A percentile compares a stretch with the other conserved stretches of the same genome.
Conservation (phyloP, 768 basidiomycete genomes). For the Serendipita sp. region DNA sequence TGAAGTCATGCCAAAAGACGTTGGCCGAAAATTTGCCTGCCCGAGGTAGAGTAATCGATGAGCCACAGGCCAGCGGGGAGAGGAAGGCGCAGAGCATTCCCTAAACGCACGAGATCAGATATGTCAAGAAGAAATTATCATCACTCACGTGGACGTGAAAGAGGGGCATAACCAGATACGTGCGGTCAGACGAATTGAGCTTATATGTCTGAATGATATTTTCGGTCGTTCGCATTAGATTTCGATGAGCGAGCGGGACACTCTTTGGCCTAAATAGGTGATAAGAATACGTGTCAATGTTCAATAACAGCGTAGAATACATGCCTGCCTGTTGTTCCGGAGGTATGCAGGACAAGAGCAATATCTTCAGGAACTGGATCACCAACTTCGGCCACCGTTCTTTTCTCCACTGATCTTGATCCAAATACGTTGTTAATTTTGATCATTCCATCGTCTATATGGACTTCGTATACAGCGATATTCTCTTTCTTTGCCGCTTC, state of each 20-base stretch:
- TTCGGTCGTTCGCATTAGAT: slow-evolving; percentile 18
- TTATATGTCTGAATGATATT: slow-evolving; percentile 21
- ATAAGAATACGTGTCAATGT: no score
- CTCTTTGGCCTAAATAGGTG: slow-evolving; percentile 18
- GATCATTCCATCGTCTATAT: not conserved
- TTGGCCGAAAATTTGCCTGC: slow-evolving; percentile 32
- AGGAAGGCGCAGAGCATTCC: slow-evolving; percentile 43
- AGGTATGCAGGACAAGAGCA: slow-evolving; percentile 41
- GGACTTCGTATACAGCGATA: not conserved
- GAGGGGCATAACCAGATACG: slow-evolving; percentile 33
- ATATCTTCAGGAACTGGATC: slow-evolving; percentile 25
- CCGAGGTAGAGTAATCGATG: slow-evolving; percentile 34
- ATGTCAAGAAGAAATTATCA: no score
- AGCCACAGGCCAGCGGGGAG: slow-evolving; percentile 39
- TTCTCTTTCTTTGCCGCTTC: slow-evolving; percentile 3
- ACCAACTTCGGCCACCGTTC: slow-evolving; percentile 1
- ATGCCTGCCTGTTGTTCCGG: slow-evolving; percentile 45
- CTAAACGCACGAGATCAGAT: not conserved
- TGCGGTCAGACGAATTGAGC: slow-evolving; percentile 17
- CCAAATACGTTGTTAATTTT: not conserved
- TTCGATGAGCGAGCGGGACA: slow-evolving; percentile 20
- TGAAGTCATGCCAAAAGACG: slow-evolving; percentile 32
- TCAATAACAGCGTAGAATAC: slow-evolving; percentile 20
- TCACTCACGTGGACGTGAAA: slow-evolving; percentile 32
- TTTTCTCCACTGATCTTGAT: not conserved